These are phyloP conservation scores for Homolaphlyctis polyrhiza DNA, from an alignment of 371 early-diverging fungal species.

Conservation along the genomic window DNA sequence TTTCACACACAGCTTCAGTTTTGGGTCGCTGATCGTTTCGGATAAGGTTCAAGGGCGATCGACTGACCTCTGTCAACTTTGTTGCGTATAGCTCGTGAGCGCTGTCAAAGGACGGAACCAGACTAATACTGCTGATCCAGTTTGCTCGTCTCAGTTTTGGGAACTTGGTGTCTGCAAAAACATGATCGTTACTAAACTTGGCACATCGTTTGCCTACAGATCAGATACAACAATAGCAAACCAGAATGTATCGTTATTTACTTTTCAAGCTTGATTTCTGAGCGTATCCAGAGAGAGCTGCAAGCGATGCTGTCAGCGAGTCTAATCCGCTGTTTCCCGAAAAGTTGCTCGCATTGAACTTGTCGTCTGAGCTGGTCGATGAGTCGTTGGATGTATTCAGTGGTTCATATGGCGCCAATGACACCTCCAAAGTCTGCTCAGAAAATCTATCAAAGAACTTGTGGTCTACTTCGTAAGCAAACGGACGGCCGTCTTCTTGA, in stretches of 20 bases:
- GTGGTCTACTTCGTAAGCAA: constrained; percentile 41
- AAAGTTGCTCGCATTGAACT: neutral
- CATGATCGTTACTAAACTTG: too few relatives aligned
- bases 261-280: neutral
- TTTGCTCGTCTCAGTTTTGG: constrained; percentile 28
- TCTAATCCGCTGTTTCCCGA: constrained; percentile 11
- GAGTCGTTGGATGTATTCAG: neutral
- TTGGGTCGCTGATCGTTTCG: neutral
- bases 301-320: constrained; percentile 5
- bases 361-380: neutral
- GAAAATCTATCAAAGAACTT: constrained; percentile 25
- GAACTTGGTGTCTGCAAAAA: constrained; percentile 17
- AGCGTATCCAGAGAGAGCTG: constrained; percentile 8
- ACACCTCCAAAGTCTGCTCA: constrained; percentile 23
- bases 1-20: neutral
- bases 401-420: constrained; percentile 32
- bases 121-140: constrained; percentile 23
- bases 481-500: constrained; percentile 49
- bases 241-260: too few relatives aligned
- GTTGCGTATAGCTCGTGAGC: constrained; percentile 26
- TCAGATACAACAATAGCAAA: too few relatives aligned
- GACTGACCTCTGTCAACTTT: too few relatives aligned
- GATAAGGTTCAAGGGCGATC: neutral
- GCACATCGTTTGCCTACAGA: too few relatives aligned
- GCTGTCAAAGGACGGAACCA: constrained; percentile 22